Evolutionary conservation across 2,329 filamentous ascomycete species (phyloP), one percentile per base, ranked within the genome.

Genomic region (Fusarium globosum): DNA sequence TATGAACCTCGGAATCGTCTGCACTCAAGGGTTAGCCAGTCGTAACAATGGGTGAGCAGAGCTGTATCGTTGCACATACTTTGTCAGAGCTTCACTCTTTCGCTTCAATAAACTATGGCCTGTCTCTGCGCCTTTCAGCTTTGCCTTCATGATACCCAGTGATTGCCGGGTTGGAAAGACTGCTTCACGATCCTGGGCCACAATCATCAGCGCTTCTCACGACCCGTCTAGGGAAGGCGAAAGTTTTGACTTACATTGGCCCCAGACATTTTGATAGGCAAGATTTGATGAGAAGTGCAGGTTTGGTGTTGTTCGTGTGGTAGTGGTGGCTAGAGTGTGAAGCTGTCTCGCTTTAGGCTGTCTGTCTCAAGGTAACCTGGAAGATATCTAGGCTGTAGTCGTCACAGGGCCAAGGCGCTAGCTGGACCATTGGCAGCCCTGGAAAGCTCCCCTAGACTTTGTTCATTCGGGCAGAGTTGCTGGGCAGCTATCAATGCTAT

Each of bases 161-260:
- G 95, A 97, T 88, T 99, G 96, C 80, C 96, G 94, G 81, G 96
- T 99, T 80, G 96, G 94, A 85, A 99, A 99, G 85, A 99, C 96
- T 80, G 95, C 89, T 86, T 99, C 96, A 83, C 96, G 91, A 83
- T 96, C 94, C 95, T 97, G 57, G 12, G 48, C n/a, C 43, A 52
- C 16, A 41, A 41, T 38, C 41, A 58, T 78, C 42, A 79, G 76
- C 51, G 46, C 52, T 60, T 63, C 35, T 18, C 23, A 23, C 35
- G 39, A n/a, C 21, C 30, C 14, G 21, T 43, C 21, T 20, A 16
- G 15, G 62, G 18, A 46, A 23, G 35, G 14, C 18, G 13, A 38
- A 26, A 33, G 52, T 12, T 39, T 46, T 20, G n/a, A 49, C 72
- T 51, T 76, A 82, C 80, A 61, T 77, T 72, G 51, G 81, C 79